These are phyloP conservation scores for Vitis cinerea DNA, from an alignment of 164 flowering plant species.

Conservation along the genomic window DNA sequence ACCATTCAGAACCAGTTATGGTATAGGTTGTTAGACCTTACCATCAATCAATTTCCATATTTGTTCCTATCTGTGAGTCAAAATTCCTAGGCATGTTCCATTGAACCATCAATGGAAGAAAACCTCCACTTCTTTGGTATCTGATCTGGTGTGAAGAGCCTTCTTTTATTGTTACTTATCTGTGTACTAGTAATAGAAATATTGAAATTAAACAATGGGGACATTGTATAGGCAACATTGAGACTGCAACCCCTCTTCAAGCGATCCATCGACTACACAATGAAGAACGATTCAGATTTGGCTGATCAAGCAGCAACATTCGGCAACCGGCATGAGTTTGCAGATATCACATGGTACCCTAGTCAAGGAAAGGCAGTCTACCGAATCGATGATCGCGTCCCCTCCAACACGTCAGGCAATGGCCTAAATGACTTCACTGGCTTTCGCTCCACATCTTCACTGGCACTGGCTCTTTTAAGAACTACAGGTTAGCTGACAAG, in stretches of 20 bases:
- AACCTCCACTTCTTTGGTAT: too few species aligned
- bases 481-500: slow-evolving; percentile 30
- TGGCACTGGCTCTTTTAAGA: slow-evolving; percentile 31
- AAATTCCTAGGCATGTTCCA: neutral
- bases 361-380: slow-evolving; percentile 37
- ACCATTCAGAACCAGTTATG: too few species aligned
- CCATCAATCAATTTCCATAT: too few species aligned
- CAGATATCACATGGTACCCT: slow-evolving; percentile 41
- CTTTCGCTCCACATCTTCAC: slow-evolving; percentile 42
- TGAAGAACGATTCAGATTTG: slow-evolving; percentile 45
- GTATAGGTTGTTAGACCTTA: too few species aligned
- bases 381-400: slow-evolving; percentile 42
- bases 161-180: too few species aligned
- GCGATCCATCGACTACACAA: slow-evolving; percentile 44
- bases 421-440: slow-evolving; percentile 41
- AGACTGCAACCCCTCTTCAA: slow-evolving; percentile 61
- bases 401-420: slow-evolving; percentile 39
- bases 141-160: too few species aligned
- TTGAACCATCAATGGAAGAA: too few species aligned
- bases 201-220: too few species aligned
- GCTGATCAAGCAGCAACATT: slow-evolving; percentile 41
- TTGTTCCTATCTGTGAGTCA: too few species aligned
- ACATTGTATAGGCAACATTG: slow-evolving; percentile 48
- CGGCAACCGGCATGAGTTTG: slow-evolving; percentile 61
- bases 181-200: too few species aligned